Conservation (phyloP, 805 yeast genomes). For the Tetrapisispora phaffii region DNA sequence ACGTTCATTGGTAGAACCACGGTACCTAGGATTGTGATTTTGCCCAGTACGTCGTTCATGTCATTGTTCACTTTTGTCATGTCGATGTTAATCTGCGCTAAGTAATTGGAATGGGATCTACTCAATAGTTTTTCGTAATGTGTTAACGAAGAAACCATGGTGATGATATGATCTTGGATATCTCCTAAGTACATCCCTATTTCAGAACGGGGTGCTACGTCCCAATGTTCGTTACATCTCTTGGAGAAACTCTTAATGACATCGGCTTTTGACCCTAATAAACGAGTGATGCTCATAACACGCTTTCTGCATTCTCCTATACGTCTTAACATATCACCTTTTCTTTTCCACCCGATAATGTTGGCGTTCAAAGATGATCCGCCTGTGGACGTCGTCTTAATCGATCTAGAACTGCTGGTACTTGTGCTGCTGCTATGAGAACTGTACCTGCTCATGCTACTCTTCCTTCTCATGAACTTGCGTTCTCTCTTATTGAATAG, state of each 20-base stretch:
- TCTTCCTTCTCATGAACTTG: slow-evolving; percentile 1
- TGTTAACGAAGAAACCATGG: slow-evolving; percentile 91
- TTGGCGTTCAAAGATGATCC: slow-evolving; percentile 31
- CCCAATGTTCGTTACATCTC: slow-evolving; percentile 79
- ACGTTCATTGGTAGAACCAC: slow-evolving; percentile 91
- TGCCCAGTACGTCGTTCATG: slow-evolving; percentile 91
- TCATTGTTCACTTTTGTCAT: slow-evolving; percentile 96
- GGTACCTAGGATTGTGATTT: slow-evolving; percentile 87
- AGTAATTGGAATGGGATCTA: slow-evolving; percentile 88
- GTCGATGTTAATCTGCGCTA: slow-evolving; percentile 94
- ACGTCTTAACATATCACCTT: slow-evolving; percentile 89
- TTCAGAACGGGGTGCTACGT: slow-evolving; percentile 67
- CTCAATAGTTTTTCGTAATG: slow-evolving; percentile 92
- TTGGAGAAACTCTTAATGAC: slow-evolving; percentile 95
- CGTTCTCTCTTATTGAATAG: background rate
- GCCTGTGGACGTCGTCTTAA: slow-evolving; percentile 25
- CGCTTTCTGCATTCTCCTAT: slow-evolving; percentile 93
- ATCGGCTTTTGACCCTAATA: slow-evolving; percentile 89
- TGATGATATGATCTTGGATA: slow-evolving; percentile 93
- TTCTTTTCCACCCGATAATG: slow-evolving; percentile 71
- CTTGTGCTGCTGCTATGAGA: background rate
- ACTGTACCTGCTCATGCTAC: slow-evolving; percentile 1
- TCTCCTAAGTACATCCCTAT: slow-evolving; percentile 93
- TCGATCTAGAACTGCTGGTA: slow-evolving; percentile 6
- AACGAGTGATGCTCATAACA: slow-evolving; percentile 80